Percentiles rank a stretch among this genome's conserved stretches.
Conservation (phyloP, 2,329 filamentous ascomycete genomes). For the Botryotinia convoluta region DNA sequence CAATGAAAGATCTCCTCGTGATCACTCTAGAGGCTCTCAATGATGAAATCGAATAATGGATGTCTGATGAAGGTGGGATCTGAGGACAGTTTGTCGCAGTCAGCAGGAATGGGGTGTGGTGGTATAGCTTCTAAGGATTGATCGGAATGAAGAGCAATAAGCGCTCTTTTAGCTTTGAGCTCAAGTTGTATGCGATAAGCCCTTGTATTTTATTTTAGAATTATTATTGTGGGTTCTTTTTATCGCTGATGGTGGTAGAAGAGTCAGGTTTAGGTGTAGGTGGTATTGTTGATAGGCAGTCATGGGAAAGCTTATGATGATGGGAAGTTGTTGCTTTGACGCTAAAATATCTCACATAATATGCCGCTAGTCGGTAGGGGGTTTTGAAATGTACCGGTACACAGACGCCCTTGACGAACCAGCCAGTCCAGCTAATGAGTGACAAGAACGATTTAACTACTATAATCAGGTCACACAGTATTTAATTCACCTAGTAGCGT, state of each 20-base stretch:
- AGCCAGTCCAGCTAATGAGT: not conserved
- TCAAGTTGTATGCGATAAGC: conserved; percentile 7
- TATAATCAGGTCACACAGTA: not conserved
- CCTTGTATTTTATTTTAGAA: not conserved
- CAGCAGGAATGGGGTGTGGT: conserved; percentile 18
- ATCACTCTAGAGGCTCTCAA: conserved; percentile 25
- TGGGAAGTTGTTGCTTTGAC: conserved; percentile 14
- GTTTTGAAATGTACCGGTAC: not conserved
- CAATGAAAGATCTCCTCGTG: conserved; percentile 29
- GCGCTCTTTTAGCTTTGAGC: not conserved
- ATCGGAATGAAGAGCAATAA: conserved; percentile 8
- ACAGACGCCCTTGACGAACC: not conserved
- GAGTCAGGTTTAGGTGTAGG: not conserved
- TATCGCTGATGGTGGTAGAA: conserved; percentile 15
- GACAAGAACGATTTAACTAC: not conserved
- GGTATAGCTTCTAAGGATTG: conserved; percentile 4
- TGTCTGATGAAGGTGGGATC: conserved; percentile 27
- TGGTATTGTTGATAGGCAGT: conserved; percentile 6
- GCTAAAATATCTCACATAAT: conserved; percentile 18
- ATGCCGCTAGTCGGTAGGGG: conserved; percentile 16
- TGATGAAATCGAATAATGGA: conserved; percentile 21
- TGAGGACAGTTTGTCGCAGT: conserved; percentile 20
- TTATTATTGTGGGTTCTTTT: not conserved
- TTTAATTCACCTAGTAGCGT: not conserved
- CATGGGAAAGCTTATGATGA: conserved; percentile 19